These are phyloP conservation scores for Cryptosporidium sp. DNA, from an alignment of 169 alveolate genomes.

Conservation along the genomic window DNA sequence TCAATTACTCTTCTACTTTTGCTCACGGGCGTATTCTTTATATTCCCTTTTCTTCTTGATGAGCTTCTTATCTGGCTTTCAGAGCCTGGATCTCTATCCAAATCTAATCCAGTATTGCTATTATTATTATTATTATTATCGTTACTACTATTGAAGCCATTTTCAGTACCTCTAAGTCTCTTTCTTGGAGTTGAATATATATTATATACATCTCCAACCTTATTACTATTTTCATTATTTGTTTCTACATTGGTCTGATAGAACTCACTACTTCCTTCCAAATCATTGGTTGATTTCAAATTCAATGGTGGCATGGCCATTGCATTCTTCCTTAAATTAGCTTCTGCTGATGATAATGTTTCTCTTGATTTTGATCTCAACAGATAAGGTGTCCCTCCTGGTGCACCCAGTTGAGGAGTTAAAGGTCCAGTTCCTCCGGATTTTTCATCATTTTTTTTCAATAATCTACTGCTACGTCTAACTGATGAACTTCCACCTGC, in stretches of 20 bases:
- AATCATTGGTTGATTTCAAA: conserved; percentile 20
- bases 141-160: background rate
- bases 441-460: conserved; percentile 5
- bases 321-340: conserved; percentile 1
- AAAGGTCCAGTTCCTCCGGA: background rate
- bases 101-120: background rate
- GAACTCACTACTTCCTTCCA: conserved; percentile 28
- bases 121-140: background rate
- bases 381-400: conserved; percentile 71
- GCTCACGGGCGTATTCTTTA: conserved; percentile 15
- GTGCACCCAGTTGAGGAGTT: conserved; percentile 62
- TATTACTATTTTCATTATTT: background rate
- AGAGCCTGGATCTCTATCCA: background rate
- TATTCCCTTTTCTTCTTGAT: conserved; percentile 42
- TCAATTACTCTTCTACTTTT: background rate
- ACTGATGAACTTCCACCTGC: conserved; percentile 35
- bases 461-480: conserved; percentile 9
- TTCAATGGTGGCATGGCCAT: conserved; percentile 58
- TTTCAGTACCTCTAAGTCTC: background rate
- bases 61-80: conserved; percentile 4
- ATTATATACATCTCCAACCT: background rate
- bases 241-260: background rate
- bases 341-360: background rate
- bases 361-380: conserved; percentile 61
- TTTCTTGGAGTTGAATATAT: conserved; percentile 59